These are phyloP conservation scores for Annulohypoxylon moriforme DNA, from an alignment of 495 filamentous ascomycete species.

Conservation along the genomic window DNA sequence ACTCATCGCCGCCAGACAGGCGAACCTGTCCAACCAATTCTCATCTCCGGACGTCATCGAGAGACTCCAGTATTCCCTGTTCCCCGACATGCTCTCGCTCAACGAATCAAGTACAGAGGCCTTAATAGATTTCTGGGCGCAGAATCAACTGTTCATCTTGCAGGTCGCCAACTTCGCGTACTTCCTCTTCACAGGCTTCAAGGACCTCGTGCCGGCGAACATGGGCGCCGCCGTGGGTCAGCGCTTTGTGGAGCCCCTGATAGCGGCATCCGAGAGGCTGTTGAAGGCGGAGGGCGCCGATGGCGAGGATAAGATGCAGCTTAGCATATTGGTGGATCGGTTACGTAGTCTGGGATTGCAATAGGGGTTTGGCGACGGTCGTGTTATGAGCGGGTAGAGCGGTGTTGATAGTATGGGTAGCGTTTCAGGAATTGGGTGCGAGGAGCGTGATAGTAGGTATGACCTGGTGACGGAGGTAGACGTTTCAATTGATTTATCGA, in stretches of 20 bases:
- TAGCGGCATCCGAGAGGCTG: conserved; percentile 56
- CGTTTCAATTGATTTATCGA: background rate
- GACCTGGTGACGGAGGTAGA: background rate
- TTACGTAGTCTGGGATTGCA: conserved; percentile 43
- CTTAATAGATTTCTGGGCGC: conserved; percentile 50
- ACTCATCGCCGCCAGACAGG: conserved; percentile 63
- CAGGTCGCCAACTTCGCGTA: conserved; percentile 63
- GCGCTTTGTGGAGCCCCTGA: conserved; percentile 65
- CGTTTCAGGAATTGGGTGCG: background rate
- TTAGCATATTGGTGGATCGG: conserved; percentile 54
- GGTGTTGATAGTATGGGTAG: background rate
- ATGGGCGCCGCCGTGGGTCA: conserved; percentile 61
- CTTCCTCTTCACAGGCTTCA: conserved; percentile 61
- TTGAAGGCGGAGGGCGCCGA: conserved; percentile 48
- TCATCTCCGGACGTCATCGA: conserved; percentile 62
- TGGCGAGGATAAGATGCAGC: conserved; percentile 43
- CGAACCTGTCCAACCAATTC: conserved; percentile 64
- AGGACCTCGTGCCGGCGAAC: conserved; percentile 52
- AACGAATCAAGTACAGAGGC: conserved; percentile 41
- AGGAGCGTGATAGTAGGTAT: background rate
- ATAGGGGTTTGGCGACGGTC: conserved; percentile 2
- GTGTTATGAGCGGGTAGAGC: background rate
- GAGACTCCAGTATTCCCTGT: conserved; percentile 57
- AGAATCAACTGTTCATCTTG: conserved; percentile 56
- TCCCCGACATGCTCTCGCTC: conserved; percentile 52